Evolutionary conservation across 2,329 filamentous ascomycete genomes (phyloP), one percentile per base, ranked within the genome.

Genomic region (Sarocladium brachiariae): DNA sequence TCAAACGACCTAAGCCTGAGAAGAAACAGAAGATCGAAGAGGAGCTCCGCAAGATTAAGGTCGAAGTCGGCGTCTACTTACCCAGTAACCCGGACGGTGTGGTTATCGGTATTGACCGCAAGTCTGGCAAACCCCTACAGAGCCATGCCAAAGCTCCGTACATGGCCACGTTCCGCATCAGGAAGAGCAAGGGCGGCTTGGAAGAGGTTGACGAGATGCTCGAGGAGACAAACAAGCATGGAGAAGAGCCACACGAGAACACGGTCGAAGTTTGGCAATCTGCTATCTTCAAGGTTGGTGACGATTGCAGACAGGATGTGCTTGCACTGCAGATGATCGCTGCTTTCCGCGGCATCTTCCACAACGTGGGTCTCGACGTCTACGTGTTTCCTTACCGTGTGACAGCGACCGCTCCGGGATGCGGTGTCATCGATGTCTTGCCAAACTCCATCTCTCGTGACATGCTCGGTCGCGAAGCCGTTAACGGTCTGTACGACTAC

Each of bases 11-110:
- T 35, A 99, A 99, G 68, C 87, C 90, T 2, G 92, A 96, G 69
- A 99, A 99, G 78, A 97, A 96, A 67, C 87, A 93, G 63, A 99
- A 97, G 73, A 99, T 99, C 55, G 93, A 97, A 63, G 95, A 99
- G 69, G 93, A 99, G 65, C 75, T 99, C 38, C 88, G 93, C 57
- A 95, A 96, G 68, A 97, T 99, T 68, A 86, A 96, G 65, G 88
- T 99, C 2, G 92, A 97, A 59, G 87, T 97, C 37, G 93, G 93
- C 14, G 95, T 99, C 6, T 99, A 99, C 65, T 78, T 99, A 14
- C 93, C 93, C 1, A 93, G 89, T 68, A 99, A 99, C 63, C 93
- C 93, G 0, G 95, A 99, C 57, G 93, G 93, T 34, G 87, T 95
- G 14, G 93, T 99, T 35, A 90, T 99, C 57, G 93, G 95, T 25